Evolutionary conservation across 225 moss, liverwort and hornwort species (phyloP).

Genomic region (Thuidium tamariscinum): DNA sequence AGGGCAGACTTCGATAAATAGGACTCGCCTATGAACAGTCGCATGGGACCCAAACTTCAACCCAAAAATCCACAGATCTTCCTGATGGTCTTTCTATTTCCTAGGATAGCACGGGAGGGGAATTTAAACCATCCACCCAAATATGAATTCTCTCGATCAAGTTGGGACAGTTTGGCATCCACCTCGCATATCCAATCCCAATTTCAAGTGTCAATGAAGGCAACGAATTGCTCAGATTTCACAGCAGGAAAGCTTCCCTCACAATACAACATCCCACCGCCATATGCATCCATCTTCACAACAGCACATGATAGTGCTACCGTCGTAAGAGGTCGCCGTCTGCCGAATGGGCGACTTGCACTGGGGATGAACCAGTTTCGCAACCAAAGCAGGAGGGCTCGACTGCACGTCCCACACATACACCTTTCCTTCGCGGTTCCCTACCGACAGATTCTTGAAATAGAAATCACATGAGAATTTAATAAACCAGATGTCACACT

Average conservation of each 20-base stretch:
- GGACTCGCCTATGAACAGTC: not conserved
- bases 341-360: slow-evolving; percentile 95
- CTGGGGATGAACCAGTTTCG: slow-evolving; percentile 60
- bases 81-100: not conserved
- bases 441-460: slow-evolving; percentile 76
- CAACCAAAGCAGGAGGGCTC: slow-evolving; percentile 75
- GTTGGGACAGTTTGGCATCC: not conserved
- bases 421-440: slow-evolving; percentile 90
- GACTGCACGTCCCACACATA: slow-evolving; percentile 89
- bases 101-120: not conserved
- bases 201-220: not conserved
- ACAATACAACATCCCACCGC: slow-evolving; percentile 38
- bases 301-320: slow-evolving; percentile 50
- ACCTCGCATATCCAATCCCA: not conserved
- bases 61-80: not conserved
- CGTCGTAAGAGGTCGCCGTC: slow-evolving; percentile 87
- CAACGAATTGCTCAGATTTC: not conserved
- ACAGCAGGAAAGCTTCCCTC: not conserved
- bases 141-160: not conserved
- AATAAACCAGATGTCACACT: slow-evolving; percentile 99
- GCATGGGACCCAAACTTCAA: not conserved
- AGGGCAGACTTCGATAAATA: not conserved
- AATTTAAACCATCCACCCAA: not conserved
- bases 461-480: slow-evolving; percentile 97
- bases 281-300: slow-evolving; percentile 52